Evolutionary conservation across 2,329 filamentous ascomycete genomes (phyloP).

Genomic region (Ophiobolus disseminans): DNA sequence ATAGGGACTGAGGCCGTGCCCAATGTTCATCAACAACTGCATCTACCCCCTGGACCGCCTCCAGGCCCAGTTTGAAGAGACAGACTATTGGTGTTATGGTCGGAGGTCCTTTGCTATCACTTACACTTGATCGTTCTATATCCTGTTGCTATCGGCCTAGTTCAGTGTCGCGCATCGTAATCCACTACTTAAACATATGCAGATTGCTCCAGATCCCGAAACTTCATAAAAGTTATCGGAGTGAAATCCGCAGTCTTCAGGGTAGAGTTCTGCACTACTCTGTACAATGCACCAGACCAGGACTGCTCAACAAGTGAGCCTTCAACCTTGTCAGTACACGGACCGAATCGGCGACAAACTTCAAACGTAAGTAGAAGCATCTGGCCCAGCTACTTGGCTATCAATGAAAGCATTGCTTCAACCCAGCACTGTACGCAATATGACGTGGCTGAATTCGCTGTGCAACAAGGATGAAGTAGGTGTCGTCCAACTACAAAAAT

Average conservation of each 20-base stretch:
- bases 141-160: not conserved
- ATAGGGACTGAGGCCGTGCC: slow-evolving; percentile 29
- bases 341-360: not conserved
- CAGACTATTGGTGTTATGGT: not conserved
- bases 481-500: not conserved
- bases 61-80: slow-evolving; percentile 1
- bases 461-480: not conserved
- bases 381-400: not conserved
- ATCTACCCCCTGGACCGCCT: slow-evolving; percentile 3
- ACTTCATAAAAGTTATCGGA: no score
- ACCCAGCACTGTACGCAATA: not conserved
- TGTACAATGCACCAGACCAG: no score
- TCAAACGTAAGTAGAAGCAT: not conserved
- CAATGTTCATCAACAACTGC: slow-evolving; percentile 11
- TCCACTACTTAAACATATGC: not conserved
- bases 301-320: not conserved
- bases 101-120: not conserved
- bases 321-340: not conserved
- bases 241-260: no score
- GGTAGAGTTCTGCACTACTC: no score
- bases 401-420: not conserved
- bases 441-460: not conserved
- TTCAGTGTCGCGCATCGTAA: not conserved
- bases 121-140: not conserved
- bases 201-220: no score